Conservation (phyloP, 768 basidiomycete species). For the Coprinopsis cinerea region DNA sequence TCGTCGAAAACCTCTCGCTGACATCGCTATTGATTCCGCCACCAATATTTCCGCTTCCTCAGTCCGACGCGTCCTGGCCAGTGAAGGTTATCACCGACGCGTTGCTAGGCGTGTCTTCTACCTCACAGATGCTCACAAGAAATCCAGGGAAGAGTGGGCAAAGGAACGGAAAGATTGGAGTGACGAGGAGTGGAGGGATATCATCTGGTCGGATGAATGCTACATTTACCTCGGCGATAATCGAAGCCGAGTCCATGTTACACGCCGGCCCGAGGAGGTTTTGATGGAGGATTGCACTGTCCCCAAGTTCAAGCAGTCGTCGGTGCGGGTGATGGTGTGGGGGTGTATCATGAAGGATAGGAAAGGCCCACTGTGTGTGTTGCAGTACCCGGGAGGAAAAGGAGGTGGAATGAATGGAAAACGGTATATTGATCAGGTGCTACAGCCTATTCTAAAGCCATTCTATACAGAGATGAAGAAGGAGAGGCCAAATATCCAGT, state of each 20-base stretch:
- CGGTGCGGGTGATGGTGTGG: conserved; percentile 10
- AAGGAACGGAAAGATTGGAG: conserved; percentile 3
- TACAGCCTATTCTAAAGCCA: conserved; percentile 13
- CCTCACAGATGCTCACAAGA: conserved; percentile 12
- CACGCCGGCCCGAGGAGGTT: conserved; percentile 16
- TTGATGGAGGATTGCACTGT: conserved; percentile 16
- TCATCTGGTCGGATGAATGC: conserved; percentile 19
- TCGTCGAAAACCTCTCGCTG: neutral
- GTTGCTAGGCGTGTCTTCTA: conserved; percentile 17
- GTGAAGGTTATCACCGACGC: conserved; percentile 14
- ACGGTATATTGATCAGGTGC: conserved; percentile 19
- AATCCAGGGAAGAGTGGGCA: conserved; percentile 15
- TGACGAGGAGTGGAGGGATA: conserved; percentile 13
- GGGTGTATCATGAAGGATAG: conserved; percentile 17
- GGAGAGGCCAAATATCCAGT: neutral
- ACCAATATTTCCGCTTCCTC: neutral
- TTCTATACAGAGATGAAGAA: conserved; percentile 8
- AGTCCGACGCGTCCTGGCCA: neutral
- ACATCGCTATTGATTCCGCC: neutral
- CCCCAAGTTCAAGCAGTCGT: conserved; percentile 18
- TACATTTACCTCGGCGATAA: conserved; percentile 14
- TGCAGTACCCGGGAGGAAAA: conserved; percentile 19
- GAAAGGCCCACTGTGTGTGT: conserved; percentile 19
- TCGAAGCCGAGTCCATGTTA: conserved; percentile 17
- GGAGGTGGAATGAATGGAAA: conserved; percentile 15